Percentiles rank a stretch among this genome's conserved stretches.
These are phyloP conservation scores for Aureobasidium sp. DNA, from an alignment of 2,329 filamentous ascomycete species.

Conservation along the genomic window DNA sequence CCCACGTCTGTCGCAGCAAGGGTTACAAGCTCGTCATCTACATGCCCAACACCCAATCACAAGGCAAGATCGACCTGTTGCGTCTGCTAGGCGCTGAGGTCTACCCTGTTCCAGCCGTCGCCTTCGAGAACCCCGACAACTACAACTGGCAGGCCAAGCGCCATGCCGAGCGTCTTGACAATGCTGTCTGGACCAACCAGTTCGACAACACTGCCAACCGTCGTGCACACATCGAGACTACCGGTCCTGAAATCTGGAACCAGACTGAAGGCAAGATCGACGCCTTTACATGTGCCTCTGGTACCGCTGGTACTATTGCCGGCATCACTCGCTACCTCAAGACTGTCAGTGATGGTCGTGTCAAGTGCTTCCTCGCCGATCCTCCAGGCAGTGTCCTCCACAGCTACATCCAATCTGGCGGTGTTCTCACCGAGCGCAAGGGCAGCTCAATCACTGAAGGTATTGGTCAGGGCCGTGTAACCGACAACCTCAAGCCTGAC, in stretches of 20 bases:
- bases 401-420: constrained; percentile 80
- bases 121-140: constrained; percentile 90
- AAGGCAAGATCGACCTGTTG: constrained; percentile 93
- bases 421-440: constrained; percentile 67
- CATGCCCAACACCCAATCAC: constrained; percentile 98
- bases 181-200: constrained; percentile 97
- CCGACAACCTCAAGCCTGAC: constrained; percentile 86
- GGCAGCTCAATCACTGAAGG: constrained; percentile 94
- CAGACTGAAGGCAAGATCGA: constrained; percentile 82
- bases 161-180: constrained; percentile 77
- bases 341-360: constrained; percentile 64
- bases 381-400: constrained; percentile 90
- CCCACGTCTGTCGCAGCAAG: constrained; percentile 85
- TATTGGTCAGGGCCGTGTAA: constrained; percentile 92
- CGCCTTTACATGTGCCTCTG: constrained; percentile 91
- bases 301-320: constrained; percentile 84
- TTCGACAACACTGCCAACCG: constrained; percentile 96
- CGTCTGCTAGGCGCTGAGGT: constrained; percentile 89
- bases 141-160: constrained; percentile 94
- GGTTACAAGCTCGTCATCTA: constrained; percentile 97
- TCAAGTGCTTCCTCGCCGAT: constrained; percentile 86
- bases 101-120: constrained; percentile 88
- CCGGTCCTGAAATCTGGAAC: constrained; percentile 92
- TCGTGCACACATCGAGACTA: constrained; percentile 91
- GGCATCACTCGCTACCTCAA: constrained; percentile 86